Base-by-base conservation (phyloP, 2,329 filamentous ascomycete genomes). In the Cladosporium colombiae region DNA sequence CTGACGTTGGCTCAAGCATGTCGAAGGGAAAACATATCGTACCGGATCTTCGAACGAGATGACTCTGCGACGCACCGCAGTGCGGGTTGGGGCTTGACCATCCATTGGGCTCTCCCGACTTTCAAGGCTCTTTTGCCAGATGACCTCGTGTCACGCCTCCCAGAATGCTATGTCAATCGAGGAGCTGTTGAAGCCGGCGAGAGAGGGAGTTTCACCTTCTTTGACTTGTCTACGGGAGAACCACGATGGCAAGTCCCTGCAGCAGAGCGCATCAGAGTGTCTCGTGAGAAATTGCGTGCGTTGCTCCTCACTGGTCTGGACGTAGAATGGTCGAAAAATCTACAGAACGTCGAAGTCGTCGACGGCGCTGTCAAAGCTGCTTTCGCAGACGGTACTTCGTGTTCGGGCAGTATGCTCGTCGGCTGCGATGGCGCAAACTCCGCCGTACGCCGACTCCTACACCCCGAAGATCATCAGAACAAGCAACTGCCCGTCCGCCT, bases 331-430 rank as follows among this genome's bases (percentile, higher is more conserved):
- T 67, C 66, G 40, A 68, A 68, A 44, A 62, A 58, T n/a, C 49
- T 70, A 11, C 31, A 27, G 27, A 49, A 49, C 25, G 40, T 57
- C 6, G 31, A 49, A 2, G 21, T 29, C 16, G 13, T 37, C 33
- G 29, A 61, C 21, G 64, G 31, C 27, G 18, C 18, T 21, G 49
- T 62, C 2, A 53, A 37, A 27, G 64, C 64, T 23, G 21, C 31
- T 18, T 66, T 66, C 25, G 25, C 50, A 29, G 52, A 66, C 8
- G 53, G 27, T 11, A 62, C 49, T 21, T 33, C 91, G 79, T 86
- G 96, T 92, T 98, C 76, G 55, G 95, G 95, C 53, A 98, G 81
- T 57, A 97, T 79, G 4, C 88, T 93, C 77, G 97, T 87, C 0
- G 95, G 95, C 1, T 88, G 86, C 52, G 64, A 66, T 27, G 64